Base-by-base conservation (phyloP, 2,329 filamentous ascomycete genomes). In the Ilyonectria robusta region DNA sequence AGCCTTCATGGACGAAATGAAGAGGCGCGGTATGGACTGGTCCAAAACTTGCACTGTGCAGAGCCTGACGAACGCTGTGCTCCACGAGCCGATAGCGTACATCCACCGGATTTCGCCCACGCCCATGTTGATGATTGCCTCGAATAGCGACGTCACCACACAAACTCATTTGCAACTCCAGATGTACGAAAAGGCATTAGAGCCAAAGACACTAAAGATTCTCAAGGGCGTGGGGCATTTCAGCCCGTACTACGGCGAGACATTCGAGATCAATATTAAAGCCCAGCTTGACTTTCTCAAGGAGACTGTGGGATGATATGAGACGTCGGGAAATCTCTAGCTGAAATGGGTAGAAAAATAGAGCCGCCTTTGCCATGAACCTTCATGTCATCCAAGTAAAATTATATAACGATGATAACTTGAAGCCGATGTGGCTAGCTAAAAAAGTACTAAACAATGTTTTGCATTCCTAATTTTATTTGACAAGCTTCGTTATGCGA, bases 41-140 rank as follows among this genome's bases (percentile, higher is more conserved):
- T 11, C 26, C 2, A 37, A 54, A 5, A 13, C 21, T 3, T 15
- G 11, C 21, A 61, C 35, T 3, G 21, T 46, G 2, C 59, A 61
- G 21, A 61, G 59, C 29, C 2, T 61, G 9, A 21, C 31, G 1
- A 40, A 61, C 11, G 9, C 40, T 1, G 23, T 54, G 47, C 26
- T 37, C 3, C 31, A 51, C 17, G 59, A 61, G 17, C 59, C 59
- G n/a, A 11, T 8, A 21, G 59, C 59, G 6, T 61, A 53, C 23
- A 54, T 61, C 21, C 19, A 40, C 13, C 59, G 48, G 8, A 46
- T 61, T n/a, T 61, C 47, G n/a, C 48, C 59, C 3, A 61, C 48
- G 35, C 48, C 59, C 4, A 11, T 54, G 40, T 46, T 61, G 37
- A 61, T 61, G 48, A 29, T 53, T 15, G 37, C 47, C 19, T 17